Conservation (phyloP, 176 grass and related monocot species). For the Oryza nivara region DNA sequence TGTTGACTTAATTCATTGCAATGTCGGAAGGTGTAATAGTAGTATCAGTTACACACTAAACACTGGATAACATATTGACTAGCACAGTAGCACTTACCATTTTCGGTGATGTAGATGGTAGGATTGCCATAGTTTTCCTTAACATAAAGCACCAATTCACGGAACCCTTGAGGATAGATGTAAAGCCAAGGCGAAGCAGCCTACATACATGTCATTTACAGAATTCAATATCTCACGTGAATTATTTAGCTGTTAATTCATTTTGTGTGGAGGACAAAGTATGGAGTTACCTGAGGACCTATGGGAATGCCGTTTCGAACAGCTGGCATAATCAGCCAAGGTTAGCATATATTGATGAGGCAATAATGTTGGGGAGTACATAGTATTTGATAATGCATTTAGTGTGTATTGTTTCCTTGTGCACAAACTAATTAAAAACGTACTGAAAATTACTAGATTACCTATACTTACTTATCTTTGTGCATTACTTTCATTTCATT, state of each 20-base stretch:
- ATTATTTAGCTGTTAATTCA: neutral
- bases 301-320: slow-evolving; percentile 52
- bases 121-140: slow-evolving; percentile 57
- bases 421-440: too few relatives aligned
- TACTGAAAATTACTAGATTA: too few relatives aligned
- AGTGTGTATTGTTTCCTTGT: too few relatives aligned
- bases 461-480: too few relatives aligned
- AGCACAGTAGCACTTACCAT: slow-evolving; percentile 32
- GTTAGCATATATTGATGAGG: neutral
- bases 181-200: slow-evolving; percentile 53
- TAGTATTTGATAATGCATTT: too few relatives aligned
- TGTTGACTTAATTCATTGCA: neutral
- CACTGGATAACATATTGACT: neutral
- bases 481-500: too few relatives aligned
- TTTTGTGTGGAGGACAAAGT: neutral
- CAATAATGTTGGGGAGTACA: too few relatives aligned
- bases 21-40: too few relatives aligned
- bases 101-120: slow-evolving; percentile 57
- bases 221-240: neutral
- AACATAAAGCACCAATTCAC: slow-evolving; percentile 51
- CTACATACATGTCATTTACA: neutral
- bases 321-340: slow-evolving; percentile 17
- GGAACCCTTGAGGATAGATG: slow-evolving; percentile 54
- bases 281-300: slow-evolving; percentile 46
- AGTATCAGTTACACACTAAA: neutral